Percentiles rank a stretch among this genome's conserved stretches.
Evolutionary conservation across 768 basidiomycete genomes (phyloP).

Genomic region (Leucocoprinus sp.): DNA sequence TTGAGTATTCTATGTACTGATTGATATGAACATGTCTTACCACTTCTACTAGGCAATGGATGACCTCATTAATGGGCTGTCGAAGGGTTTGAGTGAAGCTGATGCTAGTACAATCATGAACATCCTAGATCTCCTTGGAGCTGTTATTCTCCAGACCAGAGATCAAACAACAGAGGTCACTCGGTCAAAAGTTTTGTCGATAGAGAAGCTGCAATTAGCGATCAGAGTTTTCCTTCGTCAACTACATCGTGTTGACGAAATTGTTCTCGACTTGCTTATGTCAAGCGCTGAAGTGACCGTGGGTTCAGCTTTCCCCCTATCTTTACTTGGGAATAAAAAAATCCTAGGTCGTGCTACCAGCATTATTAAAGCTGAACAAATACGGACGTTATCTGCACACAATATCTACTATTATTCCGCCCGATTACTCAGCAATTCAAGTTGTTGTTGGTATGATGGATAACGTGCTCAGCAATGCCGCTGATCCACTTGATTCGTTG

Average conservation of each 20-base stretch:
- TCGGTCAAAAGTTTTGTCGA: not conserved
- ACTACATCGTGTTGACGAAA: slow-evolving; percentile 2
- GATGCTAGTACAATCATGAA: slow-evolving; percentile 23
- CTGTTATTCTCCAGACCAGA: slow-evolving; percentile 28
- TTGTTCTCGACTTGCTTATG: not conserved
- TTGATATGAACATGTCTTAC: slow-evolving; percentile 8
- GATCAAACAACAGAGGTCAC: slow-evolving; percentile 11
- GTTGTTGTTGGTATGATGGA: slow-evolving; percentile 12
- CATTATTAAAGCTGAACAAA: slow-evolving; percentile 33
- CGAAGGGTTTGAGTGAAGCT: not conserved
- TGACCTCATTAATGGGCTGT: slow-evolving; percentile 4
- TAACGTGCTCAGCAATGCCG: slow-evolving; percentile 28
- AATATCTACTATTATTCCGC: slow-evolving; percentile 44
- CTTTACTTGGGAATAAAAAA: not conserved
- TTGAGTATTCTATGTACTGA: slow-evolving; percentile 2
- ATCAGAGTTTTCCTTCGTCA: slow-evolving; percentile 1
- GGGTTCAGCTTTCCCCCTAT: not conserved
- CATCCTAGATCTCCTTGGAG: slow-evolving; percentile 33
- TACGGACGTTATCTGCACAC: slow-evolving; percentile 29
- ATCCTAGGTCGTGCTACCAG: slow-evolving; percentile 19
- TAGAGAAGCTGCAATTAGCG: not conserved
- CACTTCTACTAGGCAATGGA: slow-evolving; percentile 7
- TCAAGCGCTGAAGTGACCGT: not conserved
- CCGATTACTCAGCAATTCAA: slow-evolving; percentile 16
- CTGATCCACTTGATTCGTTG: slow-evolving; percentile 27